These are phyloP conservation scores for Fusarium heterosporum DNA, from an alignment of 2,329 filamentous ascomycete genomes.

Conservation along the genomic window DNA sequence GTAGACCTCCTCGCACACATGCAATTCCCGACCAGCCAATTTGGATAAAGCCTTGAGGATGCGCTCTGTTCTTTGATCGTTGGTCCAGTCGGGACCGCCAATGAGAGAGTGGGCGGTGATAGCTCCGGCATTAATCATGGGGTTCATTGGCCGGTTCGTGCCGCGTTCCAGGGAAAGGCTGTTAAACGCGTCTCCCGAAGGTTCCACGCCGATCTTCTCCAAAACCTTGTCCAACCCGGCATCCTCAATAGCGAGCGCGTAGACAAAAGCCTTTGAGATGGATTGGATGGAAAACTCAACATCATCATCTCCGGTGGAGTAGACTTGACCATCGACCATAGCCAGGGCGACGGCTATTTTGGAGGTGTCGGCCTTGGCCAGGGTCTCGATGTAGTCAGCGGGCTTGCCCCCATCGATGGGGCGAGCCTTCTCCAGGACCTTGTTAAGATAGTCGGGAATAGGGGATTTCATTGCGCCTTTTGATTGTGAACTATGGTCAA, in stretches of 20 bases:
- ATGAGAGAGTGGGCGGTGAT: conserved; percentile 52
- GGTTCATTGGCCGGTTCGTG: conserved; percentile 51
- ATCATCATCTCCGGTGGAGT: conserved; percentile 54
- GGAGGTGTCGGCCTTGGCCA: conserved; percentile 54
- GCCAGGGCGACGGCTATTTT: conserved; percentile 54
- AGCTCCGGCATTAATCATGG: conserved; percentile 54
- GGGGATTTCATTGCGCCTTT: conserved; percentile 50
- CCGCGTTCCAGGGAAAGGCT: conserved; percentile 48
- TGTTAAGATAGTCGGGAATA: conserved; percentile 51
- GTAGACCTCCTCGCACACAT: conserved; percentile 55
- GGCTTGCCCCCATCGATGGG: conserved; percentile 48
- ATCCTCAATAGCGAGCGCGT: conserved; percentile 56
- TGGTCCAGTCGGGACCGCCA: conserved; percentile 47
- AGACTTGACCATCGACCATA: conserved; percentile 55
- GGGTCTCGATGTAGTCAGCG: conserved; percentile 54
- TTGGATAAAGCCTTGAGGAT: conserved; percentile 52
- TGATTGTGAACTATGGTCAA: not conserved
- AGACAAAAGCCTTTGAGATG: conserved; percentile 57
- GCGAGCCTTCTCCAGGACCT: conserved; percentile 50
- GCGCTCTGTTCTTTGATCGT: conserved; percentile 51
- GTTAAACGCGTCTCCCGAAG: conserved; percentile 55
- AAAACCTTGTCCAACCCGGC: conserved; percentile 51
- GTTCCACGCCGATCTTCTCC: conserved; percentile 56
- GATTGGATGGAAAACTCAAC: conserved; percentile 57
- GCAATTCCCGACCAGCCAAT: conserved; percentile 52